phyloP scores from a whole-genome alignment of 225 moss, liverwort and hornwort species.

The Marchantia paleacea region DNA sequence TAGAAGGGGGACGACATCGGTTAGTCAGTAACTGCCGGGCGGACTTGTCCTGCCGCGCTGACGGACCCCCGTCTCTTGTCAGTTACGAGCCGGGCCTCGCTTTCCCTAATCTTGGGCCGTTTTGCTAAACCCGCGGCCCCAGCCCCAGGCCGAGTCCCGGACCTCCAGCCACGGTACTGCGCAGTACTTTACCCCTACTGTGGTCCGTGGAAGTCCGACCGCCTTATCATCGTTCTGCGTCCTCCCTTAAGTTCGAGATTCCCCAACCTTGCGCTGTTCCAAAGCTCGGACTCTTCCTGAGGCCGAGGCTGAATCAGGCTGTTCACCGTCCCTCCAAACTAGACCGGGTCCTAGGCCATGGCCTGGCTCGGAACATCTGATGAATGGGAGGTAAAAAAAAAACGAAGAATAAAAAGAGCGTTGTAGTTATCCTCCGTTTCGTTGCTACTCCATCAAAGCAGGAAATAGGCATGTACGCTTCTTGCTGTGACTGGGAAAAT shows the following conservation, averaged over 20 bases:
- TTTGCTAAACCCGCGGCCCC: not conserved
- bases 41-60: slow-evolving; percentile 20
- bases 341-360: not conserved
- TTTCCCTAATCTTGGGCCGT: slow-evolving; percentile 13
- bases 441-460: too few species aligned
- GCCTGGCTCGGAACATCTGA: not conserved
- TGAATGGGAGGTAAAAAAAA: too few species aligned
- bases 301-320: not conserved
- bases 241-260: not conserved
- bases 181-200: too few species aligned
- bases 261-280: not conserved
- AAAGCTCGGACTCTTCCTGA: not conserved
- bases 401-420: too few species aligned
- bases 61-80: slow-evolving; percentile 9
- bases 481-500: too few species aligned
- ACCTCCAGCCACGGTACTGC: not conserved
- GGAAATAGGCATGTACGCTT: too few species aligned
- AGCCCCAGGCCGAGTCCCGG: not conserved
- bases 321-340: not conserved
- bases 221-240: too few species aligned
- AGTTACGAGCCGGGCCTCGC: slow-evolving; percentile 5
- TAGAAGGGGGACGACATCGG: slow-evolving; percentile 32
- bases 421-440: too few species aligned
- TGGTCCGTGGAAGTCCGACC: too few species aligned
- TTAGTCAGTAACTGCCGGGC: slow-evolving; percentile 28